Conservation (phyloP, 2,329 filamentous ascomycete species). For the Aspergillus fijiensis region DNA sequence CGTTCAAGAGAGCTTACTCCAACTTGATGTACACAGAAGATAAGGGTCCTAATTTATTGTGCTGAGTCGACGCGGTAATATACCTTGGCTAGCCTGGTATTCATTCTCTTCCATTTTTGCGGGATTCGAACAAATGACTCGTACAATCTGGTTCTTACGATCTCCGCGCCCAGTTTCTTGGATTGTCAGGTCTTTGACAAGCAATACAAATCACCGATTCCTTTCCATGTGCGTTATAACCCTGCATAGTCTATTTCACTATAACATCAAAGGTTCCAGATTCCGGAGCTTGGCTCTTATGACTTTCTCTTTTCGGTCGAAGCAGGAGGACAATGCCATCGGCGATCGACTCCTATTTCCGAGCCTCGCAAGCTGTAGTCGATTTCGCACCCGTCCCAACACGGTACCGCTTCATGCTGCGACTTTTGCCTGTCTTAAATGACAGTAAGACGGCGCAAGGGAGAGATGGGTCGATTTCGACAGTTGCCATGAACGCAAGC, state of each 20-base stretch:
- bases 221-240: neutral
- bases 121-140: neutral
- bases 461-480: neutral
- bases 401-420: neutral
- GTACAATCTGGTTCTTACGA: neutral
- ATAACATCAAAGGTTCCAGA: too few relatives aligned
- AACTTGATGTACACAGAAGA: too few relatives aligned
- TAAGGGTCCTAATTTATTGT: neutral
- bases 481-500: neutral
- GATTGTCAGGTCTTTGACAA: neutral
- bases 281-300: too few relatives aligned
- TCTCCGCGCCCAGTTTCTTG: neutral
- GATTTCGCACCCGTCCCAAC: neutral
- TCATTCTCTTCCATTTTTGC: neutral
- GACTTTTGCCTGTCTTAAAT: neutral
- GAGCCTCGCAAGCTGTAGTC: neutral
- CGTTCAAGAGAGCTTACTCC: too few relatives aligned
- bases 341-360: slow-evolving; percentile 13
- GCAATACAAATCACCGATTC: slow-evolving; percentile 4
- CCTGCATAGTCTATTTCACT: neutral
- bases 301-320: neutral
- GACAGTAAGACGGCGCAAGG: neutral
- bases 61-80: neutral
- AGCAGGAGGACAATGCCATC: slow-evolving; percentile 3
- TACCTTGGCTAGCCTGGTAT: neutral